Evolutionary conservation across 2,329 filamentous ascomycete species (phyloP), one percentile per base, ranked within the genome.

Genomic region (Dendrostoma leiphaemia): DNA sequence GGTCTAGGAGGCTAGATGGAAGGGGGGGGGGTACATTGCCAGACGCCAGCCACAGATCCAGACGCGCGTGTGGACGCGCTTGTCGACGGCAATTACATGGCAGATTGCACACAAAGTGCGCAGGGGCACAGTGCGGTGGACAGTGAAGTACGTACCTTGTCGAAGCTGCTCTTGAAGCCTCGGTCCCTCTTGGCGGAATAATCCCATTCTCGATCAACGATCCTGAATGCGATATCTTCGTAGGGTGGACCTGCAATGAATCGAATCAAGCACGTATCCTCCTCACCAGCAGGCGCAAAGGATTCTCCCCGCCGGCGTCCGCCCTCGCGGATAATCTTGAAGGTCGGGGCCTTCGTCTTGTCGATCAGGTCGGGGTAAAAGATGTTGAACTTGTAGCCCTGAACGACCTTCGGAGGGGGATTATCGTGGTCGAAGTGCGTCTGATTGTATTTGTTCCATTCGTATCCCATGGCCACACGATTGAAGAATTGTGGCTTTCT

Each of bases 371-470:
- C 94, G 0, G 94, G 94, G 67, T 99, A 99, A 74, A 99, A 99
- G 48, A 99, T 93, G 74, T 99, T 97, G 80, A 99, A 99, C 70
- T 96, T 97, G 79, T 99, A 99, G 53, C 94, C 94, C 70, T 99
- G 94, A 10, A 99, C 94, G 6, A 99, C 93, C 73, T 96, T 97
- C 24, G 94, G 94, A 1, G 94, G 94, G 2, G 94, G 94, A 65
- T 97, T 97, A 68, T 97, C 93, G 70, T 97, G 91, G 70, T 97
- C 94, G 74, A 99, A 99, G 73, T 99, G 94, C 12, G 94, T 99
- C 74, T 99, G 94, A 67, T 99, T 99, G 80, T 99, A 99, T 73
- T 99, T 99, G 78, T 99, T 99, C 94, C 94, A 99, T 71, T 99
- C 94, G 71, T 97, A 99, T 50, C 94, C 94, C 90, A 97, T 97